Evolutionary conservation across 371 early-diverging fungal species (phyloP).

Genomic region (Sanchytrium tribonematis): DNA sequence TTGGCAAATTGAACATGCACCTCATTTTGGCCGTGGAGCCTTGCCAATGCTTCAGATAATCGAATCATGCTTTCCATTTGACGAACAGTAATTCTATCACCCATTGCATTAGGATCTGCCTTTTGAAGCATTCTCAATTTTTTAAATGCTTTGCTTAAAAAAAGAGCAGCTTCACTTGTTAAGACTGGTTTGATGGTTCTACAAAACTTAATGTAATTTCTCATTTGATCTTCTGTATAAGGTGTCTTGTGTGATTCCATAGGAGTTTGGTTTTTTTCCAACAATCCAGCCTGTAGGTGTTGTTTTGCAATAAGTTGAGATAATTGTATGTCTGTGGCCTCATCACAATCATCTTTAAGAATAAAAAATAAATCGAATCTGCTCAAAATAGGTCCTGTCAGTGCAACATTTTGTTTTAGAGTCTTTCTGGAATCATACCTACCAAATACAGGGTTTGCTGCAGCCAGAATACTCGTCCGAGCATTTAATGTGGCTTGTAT

Average conservation of each 20-base stretch:
- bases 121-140: background rate
- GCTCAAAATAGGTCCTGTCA: constrained; percentile 97
- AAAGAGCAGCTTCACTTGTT: constrained; percentile 7
- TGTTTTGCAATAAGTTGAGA: constrained; percentile 80
- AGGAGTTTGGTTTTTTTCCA: background rate
- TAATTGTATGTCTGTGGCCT: constrained; percentile 63
- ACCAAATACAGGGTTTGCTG: constrained; percentile 19
- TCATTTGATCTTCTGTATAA: constrained; percentile 43
- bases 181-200: constrained; percentile 40
- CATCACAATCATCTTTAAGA: constrained; percentile 81
- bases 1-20: constrained; percentile 46
- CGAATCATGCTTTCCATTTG: constrained; percentile 24
- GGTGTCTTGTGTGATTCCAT: constrained; percentile 35
- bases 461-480: constrained; percentile 15
- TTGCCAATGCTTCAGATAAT: constrained; percentile 22
- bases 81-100: constrained; percentile 2
- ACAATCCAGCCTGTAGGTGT: constrained; percentile 42
- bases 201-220: constrained; percentile 65
- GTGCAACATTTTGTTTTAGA: constrained; percentile 70
- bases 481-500: constrained; percentile 38
- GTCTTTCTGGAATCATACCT: constrained; percentile 17
- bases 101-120: constrained; percentile 1
- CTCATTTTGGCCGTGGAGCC: constrained; percentile 16
- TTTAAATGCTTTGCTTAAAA: constrained; percentile 6
- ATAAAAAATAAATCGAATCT: constrained; percentile 98